These are phyloP conservation scores for Macrophomina phaseolina DNA, from an alignment of 2,329 filamentous ascomycete genomes.

Conservation along the genomic window DNA sequence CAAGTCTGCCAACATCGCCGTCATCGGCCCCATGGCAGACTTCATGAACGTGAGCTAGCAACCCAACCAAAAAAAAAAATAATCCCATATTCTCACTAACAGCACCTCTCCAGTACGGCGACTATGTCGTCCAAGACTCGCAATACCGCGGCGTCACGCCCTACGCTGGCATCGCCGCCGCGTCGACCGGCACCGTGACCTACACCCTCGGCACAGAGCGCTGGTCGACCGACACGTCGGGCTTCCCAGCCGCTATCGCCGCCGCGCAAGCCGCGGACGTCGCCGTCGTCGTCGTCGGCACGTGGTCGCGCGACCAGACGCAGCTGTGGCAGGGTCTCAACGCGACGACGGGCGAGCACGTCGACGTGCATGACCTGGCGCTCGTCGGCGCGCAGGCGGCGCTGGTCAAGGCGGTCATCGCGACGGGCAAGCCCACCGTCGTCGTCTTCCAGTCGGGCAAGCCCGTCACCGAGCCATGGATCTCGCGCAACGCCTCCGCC, in stretches of 20 bases:
- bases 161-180: conserved; percentile 69
- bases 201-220: conserved; percentile 74
- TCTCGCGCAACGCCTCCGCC: conserved; percentile 67
- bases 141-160: conserved; percentile 71
- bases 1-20: conserved; percentile 71
- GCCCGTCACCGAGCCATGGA: conserved; percentile 75
- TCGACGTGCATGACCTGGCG: conserved; percentile 67
- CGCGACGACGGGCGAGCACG: conserved; percentile 76
- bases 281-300: conserved; percentile 75
- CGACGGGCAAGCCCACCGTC: conserved; percentile 70
- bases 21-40: conserved; percentile 77
- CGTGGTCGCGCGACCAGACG: conserved; percentile 75
- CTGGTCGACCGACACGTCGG: conserved; percentile 73
- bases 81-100: no score
- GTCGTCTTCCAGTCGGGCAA: conserved; percentile 74
- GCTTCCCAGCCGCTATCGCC: conserved; percentile 69
- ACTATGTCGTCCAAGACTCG: conserved; percentile 72
- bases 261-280: conserved; percentile 71
- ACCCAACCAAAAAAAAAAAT: no score
- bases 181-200: conserved; percentile 63
- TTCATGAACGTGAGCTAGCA: conserved; percentile 66
- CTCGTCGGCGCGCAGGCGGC: conserved; percentile 73
- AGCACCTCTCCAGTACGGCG: conserved; percentile 61
- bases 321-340: conserved; percentile 75
- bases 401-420: conserved; percentile 70